phyloP scores from a whole-genome alignment of 805 yeast genomes.

The Lachancea thermotolerans region DNA sequence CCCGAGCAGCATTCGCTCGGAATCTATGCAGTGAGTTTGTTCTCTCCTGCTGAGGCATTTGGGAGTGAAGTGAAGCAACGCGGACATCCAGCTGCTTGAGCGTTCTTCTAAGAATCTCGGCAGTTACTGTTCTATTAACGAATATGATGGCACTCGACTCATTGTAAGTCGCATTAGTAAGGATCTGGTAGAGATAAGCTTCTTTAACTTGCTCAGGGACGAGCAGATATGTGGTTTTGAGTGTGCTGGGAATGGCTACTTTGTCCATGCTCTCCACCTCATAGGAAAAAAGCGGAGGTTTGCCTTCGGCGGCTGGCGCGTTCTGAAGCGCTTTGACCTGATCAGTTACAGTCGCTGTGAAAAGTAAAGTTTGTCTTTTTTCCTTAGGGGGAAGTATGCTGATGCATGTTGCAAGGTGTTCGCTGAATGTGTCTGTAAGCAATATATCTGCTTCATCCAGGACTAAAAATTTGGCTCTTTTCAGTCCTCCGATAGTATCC shows the following conservation, averaged over 20 bases:
- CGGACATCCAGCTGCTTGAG: constrained; percentile 66
- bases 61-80: constrained; percentile 88
- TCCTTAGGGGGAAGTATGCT: constrained; percentile 61
- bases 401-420: constrained; percentile 69
- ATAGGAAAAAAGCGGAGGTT: constrained; percentile 54
- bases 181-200: constrained; percentile 67
- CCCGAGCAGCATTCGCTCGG: constrained; percentile 89
- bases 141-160: constrained; percentile 76
- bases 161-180: constrained; percentile 54
- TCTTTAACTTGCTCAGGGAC: constrained; percentile 87
- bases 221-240: constrained; percentile 59
- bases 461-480: constrained; percentile 73
- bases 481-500: constrained; percentile 74
- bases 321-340: constrained; percentile 77
- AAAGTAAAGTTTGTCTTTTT: constrained; percentile 78
- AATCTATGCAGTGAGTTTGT: constrained; percentile 87
- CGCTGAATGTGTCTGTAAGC: constrained; percentile 74
- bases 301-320: constrained; percentile 47
- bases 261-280: constrained; percentile 70
- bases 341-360: constrained; percentile 95
- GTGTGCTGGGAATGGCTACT: constrained; percentile 72
- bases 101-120: constrained; percentile 78
- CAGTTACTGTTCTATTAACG: constrained; percentile 85
- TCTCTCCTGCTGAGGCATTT: constrained; percentile 89
- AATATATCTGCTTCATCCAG: constrained; percentile 95